A percentile compares a stretch with the other conserved stretches of the same genome.
Evolutionary conservation across 306 rosid genomes (phyloP).

Genomic region (Betula pendula): DNA sequence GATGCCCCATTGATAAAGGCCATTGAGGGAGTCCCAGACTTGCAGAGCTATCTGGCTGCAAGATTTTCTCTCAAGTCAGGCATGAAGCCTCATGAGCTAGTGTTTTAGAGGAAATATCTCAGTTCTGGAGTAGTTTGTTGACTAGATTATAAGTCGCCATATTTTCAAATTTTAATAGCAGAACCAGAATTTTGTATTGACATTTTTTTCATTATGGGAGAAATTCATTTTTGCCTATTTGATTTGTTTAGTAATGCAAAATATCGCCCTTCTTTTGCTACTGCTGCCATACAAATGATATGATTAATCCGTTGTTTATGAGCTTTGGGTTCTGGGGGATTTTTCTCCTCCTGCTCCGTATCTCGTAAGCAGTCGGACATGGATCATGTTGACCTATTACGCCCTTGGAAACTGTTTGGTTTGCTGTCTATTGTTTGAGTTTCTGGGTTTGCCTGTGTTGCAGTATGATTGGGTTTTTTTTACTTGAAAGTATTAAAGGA

Average conservation of each 20-base stretch:
- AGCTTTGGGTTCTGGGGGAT: background rate
- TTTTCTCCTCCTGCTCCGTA: background rate
- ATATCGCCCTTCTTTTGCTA: background rate
- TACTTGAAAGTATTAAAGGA: too few relatives aligned
- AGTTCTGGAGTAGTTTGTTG: background rate
- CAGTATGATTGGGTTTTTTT: too few relatives aligned
- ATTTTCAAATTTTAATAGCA: background rate
- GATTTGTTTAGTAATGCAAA: background rate
- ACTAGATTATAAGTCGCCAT: background rate
- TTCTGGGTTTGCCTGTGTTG: background rate
- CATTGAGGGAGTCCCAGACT: background rate
- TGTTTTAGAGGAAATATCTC: background rate
- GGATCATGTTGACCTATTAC: background rate
- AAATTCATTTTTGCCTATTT: background rate
- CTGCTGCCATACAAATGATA: background rate
- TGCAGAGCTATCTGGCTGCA: conserved; percentile 9
- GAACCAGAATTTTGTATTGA: conserved; percentile 6
- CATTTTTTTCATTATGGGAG: conserved; percentile 6
- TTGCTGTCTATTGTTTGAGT: background rate
- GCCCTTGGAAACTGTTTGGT: background rate
- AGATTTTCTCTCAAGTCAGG: background rate
- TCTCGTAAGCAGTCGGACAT: background rate
- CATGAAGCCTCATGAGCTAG: conserved; percentile 2
- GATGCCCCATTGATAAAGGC: background rate
- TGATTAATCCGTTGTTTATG: background rate